Evolutionary conservation across 2,329 filamentous ascomycete species (phyloP).

Genomic region (Trichophyton rubrum): DNA sequence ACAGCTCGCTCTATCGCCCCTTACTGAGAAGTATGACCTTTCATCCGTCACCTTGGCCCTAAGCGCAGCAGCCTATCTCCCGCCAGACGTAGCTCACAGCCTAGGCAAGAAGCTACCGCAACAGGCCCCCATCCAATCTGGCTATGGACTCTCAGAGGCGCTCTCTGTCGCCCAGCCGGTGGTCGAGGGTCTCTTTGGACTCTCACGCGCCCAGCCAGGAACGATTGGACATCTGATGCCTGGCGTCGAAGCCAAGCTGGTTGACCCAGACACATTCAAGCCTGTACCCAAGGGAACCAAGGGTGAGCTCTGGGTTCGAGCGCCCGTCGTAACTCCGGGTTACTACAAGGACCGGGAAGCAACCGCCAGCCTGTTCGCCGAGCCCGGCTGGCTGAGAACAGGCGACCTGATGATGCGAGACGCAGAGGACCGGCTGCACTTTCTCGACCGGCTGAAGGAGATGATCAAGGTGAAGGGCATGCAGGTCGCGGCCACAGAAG

Average conservation of each 20-base stretch:
- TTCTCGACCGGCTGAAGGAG: conserved; percentile 52
- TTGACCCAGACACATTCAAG: conserved; percentile 26
- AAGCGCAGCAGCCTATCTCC: conserved; percentile 11
- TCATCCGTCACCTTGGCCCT: conserved; percentile 6
- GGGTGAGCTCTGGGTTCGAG: conserved; percentile 35
- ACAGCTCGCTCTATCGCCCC: conserved; percentile 9
- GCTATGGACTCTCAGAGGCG: conserved; percentile 11
- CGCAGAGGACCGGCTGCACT: conserved; percentile 34
- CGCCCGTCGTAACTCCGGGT: conserved; percentile 33
- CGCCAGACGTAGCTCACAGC: conserved; percentile 8
- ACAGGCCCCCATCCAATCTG: conserved; percentile 6
- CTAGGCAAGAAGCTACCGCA: conserved; percentile 9
- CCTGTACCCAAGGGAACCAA: conserved; percentile 27
- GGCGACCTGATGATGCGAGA: conserved; percentile 24
- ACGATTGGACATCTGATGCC: conserved; percentile 29
- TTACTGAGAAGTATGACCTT: conserved; percentile 10
- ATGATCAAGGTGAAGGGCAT: conserved; percentile 55
- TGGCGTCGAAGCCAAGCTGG: conserved; percentile 30
- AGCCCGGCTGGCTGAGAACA: conserved; percentile 35
- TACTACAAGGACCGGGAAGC: conserved; percentile 33
- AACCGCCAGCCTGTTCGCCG: conserved; percentile 27
- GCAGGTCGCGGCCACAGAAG: conserved; percentile 49
- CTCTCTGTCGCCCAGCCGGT: conserved; percentile 9
- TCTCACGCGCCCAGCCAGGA: conserved; percentile 15
- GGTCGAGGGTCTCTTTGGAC: conserved; percentile 10